Evolutionary conservation across 257 asterid species (phyloP).

Genomic region (Solanum stenotomum): DNA sequence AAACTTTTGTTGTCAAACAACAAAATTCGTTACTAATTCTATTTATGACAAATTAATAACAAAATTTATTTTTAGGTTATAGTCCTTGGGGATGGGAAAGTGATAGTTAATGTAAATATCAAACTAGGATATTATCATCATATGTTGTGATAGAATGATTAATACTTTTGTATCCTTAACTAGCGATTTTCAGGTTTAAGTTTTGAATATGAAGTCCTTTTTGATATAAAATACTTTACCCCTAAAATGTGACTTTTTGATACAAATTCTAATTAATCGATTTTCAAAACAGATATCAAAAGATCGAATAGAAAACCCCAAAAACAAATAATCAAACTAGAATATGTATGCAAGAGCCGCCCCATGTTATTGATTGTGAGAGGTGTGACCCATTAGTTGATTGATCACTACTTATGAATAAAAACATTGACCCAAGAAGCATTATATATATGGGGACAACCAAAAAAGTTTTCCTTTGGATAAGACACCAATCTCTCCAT

Average conservation of each 20-base stretch:
- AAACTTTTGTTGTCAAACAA: background rate
- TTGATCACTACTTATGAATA: background rate
- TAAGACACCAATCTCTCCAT: background rate
- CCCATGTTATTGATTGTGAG: background rate
- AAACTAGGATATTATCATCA: too few relatives aligned
- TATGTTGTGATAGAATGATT: background rate
- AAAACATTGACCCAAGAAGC: background rate
- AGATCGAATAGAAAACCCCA: background rate
- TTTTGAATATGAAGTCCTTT: background rate
- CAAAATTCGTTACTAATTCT: background rate
- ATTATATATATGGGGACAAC: background rate
- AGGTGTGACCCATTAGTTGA: background rate
- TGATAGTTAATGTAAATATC: background rate
- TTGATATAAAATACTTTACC: background rate
- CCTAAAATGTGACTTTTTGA: background rate
- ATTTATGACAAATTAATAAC: background rate
- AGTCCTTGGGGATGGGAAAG: background rate
- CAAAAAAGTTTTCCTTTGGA: background rate
- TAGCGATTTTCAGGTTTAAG: too few relatives aligned
- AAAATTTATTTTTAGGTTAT: background rate
- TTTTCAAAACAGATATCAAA: background rate
- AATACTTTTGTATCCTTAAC: too few relatives aligned
- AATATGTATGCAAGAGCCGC: background rate
- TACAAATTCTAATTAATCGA: background rate
- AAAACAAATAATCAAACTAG: background rate